Base-by-base conservation (phyloP, 345 rosid species). In the Corchorus olitorius region DNA sequence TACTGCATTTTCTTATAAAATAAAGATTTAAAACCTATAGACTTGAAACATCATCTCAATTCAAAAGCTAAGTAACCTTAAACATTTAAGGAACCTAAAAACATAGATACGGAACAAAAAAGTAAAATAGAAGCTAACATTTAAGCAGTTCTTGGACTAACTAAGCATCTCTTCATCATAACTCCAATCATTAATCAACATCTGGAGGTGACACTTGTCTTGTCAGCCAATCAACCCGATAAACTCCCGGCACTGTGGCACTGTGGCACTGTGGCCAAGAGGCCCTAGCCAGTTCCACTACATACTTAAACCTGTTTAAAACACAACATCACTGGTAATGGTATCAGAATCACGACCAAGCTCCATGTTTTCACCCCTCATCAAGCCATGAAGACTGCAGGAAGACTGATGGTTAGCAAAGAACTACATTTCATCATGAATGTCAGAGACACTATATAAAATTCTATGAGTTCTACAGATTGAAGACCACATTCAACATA, bases 271-370 rank as follows among this genome's bases (percentile, higher is more conserved):
- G 27, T 27, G 1, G 88, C 95, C 81, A 92, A 80, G 22, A 80
- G 22, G 95, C 93, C 85, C 95, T 89, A 22, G 93, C 95, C 78
- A 92, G 94, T 86, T 92, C 97, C 79, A 92, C 97, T 46, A 92
- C 97, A 74, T 92, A 90, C 84, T 92, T 92, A 65, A 27, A 92
- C 93, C 94, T 92, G 83, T 68, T 71, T 70, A 49, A 35, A 74
- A 37, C 16, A 53, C 48, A 53, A 53, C 19, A 73, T 43, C 56
- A 53, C 93, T 92, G 97, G 64, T 93, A 69, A 94, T 94, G 12
- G 97, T 92, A 81, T 92, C 97, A 64, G 94, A 92, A 81, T 89
- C 97, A 34, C 94, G 89, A 68, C 97, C 97, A 76, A 92, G 89
- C 88, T 92, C 94, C 97, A 90, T 92, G 80, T 89, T 90, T 80